phyloP scores from a whole-genome alignment of 129 eudicot species.

The Flaveria sonorensis region DNA sequence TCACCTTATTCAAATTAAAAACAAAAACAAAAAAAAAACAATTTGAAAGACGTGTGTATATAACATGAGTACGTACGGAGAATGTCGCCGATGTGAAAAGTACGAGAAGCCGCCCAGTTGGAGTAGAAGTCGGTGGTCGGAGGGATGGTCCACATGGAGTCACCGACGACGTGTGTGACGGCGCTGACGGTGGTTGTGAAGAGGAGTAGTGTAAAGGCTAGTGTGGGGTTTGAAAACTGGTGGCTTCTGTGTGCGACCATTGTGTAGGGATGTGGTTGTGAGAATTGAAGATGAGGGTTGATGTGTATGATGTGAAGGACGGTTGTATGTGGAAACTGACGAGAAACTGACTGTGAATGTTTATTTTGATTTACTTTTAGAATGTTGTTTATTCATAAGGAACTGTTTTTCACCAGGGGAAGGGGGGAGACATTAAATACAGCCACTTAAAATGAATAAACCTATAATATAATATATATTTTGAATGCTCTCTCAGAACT shows the following conservation, averaged over 20 bases:
- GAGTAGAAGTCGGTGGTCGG: conserved; percentile 45
- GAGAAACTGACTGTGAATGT: not conserved
- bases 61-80: conserved; percentile 38
- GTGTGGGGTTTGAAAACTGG: not conserved
- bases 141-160: conserved; percentile 58
- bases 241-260: conserved; percentile 1
- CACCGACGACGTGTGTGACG: conserved; percentile 43
- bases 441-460: too few species aligned
- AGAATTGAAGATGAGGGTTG: not conserved
- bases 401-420: too few species aligned
- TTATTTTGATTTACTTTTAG: not conserved
- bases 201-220: not conserved
- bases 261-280: conserved; percentile 1
- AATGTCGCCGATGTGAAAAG: conserved; percentile 45
- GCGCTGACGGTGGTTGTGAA: conserved; percentile 5
- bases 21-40: not conserved
- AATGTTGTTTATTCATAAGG: not conserved
- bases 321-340: not conserved
- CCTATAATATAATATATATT: too few species aligned
- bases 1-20: not conserved
- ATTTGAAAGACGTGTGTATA: not conserved
- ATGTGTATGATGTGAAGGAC: not conserved
- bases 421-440: not conserved
- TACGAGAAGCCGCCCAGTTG: conserved; percentile 53
- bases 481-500: too few species aligned